These are phyloP conservation scores for Gnomoniopsis smithogilvyi DNA, from an alignment of 2,329 filamentous ascomycete genomes.

Conservation along the genomic window DNA sequence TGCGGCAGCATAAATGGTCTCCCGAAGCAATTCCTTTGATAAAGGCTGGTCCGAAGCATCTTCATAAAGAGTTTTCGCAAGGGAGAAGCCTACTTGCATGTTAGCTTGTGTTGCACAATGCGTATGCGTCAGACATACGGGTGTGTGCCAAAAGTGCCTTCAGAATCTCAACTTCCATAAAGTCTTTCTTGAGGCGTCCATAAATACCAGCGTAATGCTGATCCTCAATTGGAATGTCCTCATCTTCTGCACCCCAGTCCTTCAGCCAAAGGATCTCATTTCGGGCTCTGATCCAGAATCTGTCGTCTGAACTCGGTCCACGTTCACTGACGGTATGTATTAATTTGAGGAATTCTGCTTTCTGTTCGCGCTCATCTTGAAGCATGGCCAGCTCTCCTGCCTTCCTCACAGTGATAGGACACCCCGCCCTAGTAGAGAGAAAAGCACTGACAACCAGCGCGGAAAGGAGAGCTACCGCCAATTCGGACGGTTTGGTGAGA, in stretches of 20 bases:
- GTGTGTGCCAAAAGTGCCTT: slow-evolving; percentile 62
- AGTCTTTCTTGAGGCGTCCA: slow-evolving; percentile 56
- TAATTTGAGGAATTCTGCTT: slow-evolving; percentile 54
- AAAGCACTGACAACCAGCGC: slow-evolving; percentile 61
- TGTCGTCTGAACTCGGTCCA: slow-evolving; percentile 57
- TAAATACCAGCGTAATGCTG: slow-evolving; percentile 47
- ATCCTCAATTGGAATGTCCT: slow-evolving; percentile 23
- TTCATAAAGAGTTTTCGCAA: slow-evolving; percentile 63
- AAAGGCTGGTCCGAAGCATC: slow-evolving; percentile 48
- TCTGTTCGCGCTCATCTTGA: slow-evolving; percentile 63
- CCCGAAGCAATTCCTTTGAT: slow-evolving; percentile 47
- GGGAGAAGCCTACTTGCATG: slow-evolving; percentile 49
- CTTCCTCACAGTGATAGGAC: slow-evolving; percentile 47
- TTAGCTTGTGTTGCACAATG: slow-evolving; percentile 19
- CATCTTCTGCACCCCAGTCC: slow-evolving; percentile 61
- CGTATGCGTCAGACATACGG: slow-evolving; percentile 41
- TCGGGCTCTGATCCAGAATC: slow-evolving; percentile 59
- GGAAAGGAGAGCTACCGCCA: slow-evolving; percentile 57
- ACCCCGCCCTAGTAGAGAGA: slow-evolving; percentile 49
- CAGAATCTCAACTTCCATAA: slow-evolving; percentile 68
- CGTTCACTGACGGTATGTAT: slow-evolving; percentile 49
- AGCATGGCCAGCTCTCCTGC: slow-evolving; percentile 63
- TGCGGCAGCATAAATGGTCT: slow-evolving; percentile 60
- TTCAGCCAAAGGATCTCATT: slow-evolving; percentile 70
- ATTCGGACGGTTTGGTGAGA: slow-evolving; percentile 58